Evolutionary conservation across 2,329 filamentous ascomycete species (phyloP).

Genomic region (Alternaria arbusti): DNA sequence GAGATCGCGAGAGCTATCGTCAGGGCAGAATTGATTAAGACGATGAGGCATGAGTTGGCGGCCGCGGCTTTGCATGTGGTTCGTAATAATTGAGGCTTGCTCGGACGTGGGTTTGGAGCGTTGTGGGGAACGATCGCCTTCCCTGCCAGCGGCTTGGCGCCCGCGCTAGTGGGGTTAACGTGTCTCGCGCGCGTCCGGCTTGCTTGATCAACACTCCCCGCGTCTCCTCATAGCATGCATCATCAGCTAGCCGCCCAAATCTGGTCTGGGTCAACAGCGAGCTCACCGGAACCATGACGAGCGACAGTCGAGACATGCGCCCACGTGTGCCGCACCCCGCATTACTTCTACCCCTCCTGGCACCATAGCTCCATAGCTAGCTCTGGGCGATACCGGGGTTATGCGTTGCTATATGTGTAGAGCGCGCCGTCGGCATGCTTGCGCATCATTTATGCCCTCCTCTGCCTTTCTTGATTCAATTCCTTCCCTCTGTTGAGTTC

Average conservation of each 20-base stretch:
- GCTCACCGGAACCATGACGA: conserved; percentile 13
- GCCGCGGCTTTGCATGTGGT: background rate
- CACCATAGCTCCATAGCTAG: conserved; percentile 32
- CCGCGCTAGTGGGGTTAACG: background rate
- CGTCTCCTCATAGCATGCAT: conserved; percentile 7
- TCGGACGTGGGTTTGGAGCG: background rate
- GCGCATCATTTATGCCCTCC: background rate
- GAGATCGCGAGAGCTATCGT: background rate
- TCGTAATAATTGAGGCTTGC: background rate
- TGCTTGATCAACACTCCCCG: conserved; percentile 1
- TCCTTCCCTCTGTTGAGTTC: background rate
- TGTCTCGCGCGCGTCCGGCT: background rate
- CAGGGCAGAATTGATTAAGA: background rate
- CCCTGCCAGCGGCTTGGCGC: background rate
- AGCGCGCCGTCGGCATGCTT: conserved; percentile 6
- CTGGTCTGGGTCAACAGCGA: conserved; percentile 5
- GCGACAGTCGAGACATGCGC: conserved; percentile 19
- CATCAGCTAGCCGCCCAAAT: conserved; percentile 11
- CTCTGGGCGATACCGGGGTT: background rate
- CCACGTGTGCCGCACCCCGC: conserved; percentile 38
- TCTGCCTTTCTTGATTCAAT: background rate
- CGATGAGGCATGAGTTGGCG: background rate
- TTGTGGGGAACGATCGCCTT: background rate
- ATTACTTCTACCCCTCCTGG: conserved; percentile 37
- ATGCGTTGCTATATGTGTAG: conserved; percentile 15